Evolutionary conservation across 257 asterid species (phyloP).

Genomic region (Solanum piurae): DNA sequence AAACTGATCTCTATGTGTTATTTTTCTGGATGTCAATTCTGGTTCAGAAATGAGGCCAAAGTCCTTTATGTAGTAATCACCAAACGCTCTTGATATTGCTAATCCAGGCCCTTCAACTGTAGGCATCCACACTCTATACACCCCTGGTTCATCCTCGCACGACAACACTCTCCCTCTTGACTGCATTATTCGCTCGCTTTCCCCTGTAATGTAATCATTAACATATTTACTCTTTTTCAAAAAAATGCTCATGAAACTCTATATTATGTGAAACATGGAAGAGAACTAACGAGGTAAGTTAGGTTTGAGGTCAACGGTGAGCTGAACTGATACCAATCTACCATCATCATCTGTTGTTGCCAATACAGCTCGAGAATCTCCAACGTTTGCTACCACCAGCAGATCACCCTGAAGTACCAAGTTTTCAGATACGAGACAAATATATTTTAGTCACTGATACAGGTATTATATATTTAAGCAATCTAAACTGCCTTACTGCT

Average conservation of each 20-base stretch:
- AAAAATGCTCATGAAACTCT: not conserved
- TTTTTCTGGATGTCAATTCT: conserved; percentile 43
- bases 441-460: not conserved
- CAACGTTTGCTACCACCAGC: conserved; percentile 51
- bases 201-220: conserved; percentile 26
- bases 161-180: conserved; percentile 42
- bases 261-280: not conserved
- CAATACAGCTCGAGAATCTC: conserved; percentile 73
- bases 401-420: conserved; percentile 42
- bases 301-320: conserved; percentile 73
- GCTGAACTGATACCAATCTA: conserved; percentile 45
- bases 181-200: conserved; percentile 51
- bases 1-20: conserved; percentile 45
- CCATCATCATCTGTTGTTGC: conserved; percentile 50
- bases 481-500: not conserved
- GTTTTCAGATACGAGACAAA: not conserved
- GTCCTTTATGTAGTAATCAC: conserved; percentile 62
- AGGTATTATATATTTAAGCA: not conserved
- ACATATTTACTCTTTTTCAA: not conserved
- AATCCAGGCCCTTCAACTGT: conserved; percentile 62
- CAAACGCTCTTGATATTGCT: conserved; percentile 74
- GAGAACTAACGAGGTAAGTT: conserved; percentile 49
- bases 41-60: conserved; percentile 81
- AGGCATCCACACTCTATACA: conserved; percentile 74
- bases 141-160: conserved; percentile 57